phyloP scores from a whole-genome alignment of 164 flowering plant species.

The Macadamia integrifolia region DNA sequence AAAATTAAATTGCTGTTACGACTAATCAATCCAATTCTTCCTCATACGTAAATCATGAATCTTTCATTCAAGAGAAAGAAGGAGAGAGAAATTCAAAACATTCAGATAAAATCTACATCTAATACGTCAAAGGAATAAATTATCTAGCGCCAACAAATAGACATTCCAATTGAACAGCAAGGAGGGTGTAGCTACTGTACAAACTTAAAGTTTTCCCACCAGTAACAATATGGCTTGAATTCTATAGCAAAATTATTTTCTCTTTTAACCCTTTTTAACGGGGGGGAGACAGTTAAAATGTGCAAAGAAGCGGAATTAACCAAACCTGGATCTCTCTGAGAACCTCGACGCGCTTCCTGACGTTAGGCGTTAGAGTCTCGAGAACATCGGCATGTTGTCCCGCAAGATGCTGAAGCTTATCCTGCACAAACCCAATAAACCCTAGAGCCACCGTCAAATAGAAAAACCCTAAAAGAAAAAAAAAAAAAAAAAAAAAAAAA shows the following conservation, averaged over 20 bases:
- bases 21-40: too few relatives aligned
- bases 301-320: not conserved
- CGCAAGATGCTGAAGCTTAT: conserved; percentile 36
- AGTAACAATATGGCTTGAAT: too few relatives aligned
- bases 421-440: conserved; percentile 16
- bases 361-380: conserved; percentile 33
- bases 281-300: not conserved
- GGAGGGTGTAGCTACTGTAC: too few relatives aligned
- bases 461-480: not conserved
- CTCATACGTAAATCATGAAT: too few relatives aligned
- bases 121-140: not conserved
- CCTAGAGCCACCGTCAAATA: not conserved
- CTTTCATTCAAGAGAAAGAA: too few relatives aligned
- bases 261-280: too few relatives aligned
- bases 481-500: too few relatives aligned
- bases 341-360: conserved; percentile 43
- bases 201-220: too few relatives aligned
- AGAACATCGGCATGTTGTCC: conserved; percentile 40
- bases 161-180: not conserved
- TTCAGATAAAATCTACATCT: not conserved
- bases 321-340: conserved; percentile 44
- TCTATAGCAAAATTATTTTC: too few relatives aligned
- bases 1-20: too few relatives aligned
- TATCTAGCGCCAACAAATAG: not conserved
- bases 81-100: too few relatives aligned